Base-by-base conservation (phyloP, 2,329 filamentous ascomycete species). In the Trichophyton equinum region DNA sequence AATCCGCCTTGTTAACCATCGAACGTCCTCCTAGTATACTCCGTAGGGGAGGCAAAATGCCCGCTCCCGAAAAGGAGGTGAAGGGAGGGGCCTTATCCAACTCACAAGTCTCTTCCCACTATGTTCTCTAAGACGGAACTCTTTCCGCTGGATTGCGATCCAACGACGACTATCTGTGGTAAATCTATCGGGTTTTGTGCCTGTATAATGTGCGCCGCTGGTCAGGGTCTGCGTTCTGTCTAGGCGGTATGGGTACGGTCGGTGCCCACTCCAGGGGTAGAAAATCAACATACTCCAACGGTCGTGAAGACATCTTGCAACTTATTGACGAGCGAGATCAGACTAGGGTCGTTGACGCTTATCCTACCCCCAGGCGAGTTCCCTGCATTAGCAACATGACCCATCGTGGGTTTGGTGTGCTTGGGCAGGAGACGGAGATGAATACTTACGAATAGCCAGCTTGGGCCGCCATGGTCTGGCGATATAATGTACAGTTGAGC, bases 111-210 rank as follows among this genome's bases (percentile, higher is more conserved):
- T 80, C 94, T 85, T 62, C 94, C 94, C 62, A 99, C 94, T 71
- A 99, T 99, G 73, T 99, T 99, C 77, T 99, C 94, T 71, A 99
- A 78, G 68, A 99, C 94, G 18, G 94, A 99, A 82, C 91, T 96
- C 85, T 99, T 99, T 78, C 94, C 94, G 76, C 92, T 96, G 20
- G 94, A 99, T 79, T 99, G 94, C 76, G 91, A 96, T 72, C 94
- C 94, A 62, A 99, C 94, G 68, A 99, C 94, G 68, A 88, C 92
- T 74, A 99, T 99, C 80, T 99, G 94, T 60, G 94, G 94, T 65
- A 99, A 79, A 79, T 99, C 94, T 81, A 99, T 99, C 64, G 94
- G 94, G 77, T 99, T 99, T 83, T 96, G 94, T 71, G 97, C 94
- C 84, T 87, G 70, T 55, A 65, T 60, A 62, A 64, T 68, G 44